Base-by-base conservation (phyloP, 2,329 filamentous ascomycete species). In the Trichothecium sympodiale region DNA sequence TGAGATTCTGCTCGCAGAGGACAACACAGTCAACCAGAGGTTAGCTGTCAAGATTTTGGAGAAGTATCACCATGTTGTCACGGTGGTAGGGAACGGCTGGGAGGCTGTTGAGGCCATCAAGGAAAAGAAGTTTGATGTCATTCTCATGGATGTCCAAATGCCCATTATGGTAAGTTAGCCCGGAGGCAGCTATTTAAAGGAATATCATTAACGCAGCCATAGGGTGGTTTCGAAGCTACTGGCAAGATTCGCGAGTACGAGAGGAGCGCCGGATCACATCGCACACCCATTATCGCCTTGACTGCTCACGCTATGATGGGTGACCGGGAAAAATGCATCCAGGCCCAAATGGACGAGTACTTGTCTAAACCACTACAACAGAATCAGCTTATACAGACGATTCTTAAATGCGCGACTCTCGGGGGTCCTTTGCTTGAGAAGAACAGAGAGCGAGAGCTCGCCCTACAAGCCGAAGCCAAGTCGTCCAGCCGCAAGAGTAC, bases 131-230 rank as follows among this genome's bases (percentile, higher is more conserved):
- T 98, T 93, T 56, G 91, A 98, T 57, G 85, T 94, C 42, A 91
- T 98, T 44, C 71, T 98, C 33, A 98, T 98, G 91, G 91, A 98
- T 54, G 91, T 98, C 14, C 91, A 96, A 57, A 98, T 98, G 91
- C 91, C 91, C n/a, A 83, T 96, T 51, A 96, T 96, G 88, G 80
- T 83, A 62, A 65, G 76, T 44, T 26, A 30, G 39, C 4, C 12
- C 15, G 27, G 8, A 13, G 12, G 2, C 15, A 32, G 8, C 12
- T 23, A 18, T 33, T 33, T 18, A 16, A 5, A 14, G 31, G 43
- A 34, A 36, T 41, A 59, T 71, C 54, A 72, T 52, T 15, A 8
- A 32, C 6, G n/a, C 36, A 15, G 13, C 8, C 29, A 34, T 39
- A 83, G 80, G 91, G 91, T 54, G 91, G 91, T 31, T 96, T 98